Evolutionary conservation across 169 alveolate genomes (phyloP).

Genomic region (Plasmodium falciparum): DNA sequence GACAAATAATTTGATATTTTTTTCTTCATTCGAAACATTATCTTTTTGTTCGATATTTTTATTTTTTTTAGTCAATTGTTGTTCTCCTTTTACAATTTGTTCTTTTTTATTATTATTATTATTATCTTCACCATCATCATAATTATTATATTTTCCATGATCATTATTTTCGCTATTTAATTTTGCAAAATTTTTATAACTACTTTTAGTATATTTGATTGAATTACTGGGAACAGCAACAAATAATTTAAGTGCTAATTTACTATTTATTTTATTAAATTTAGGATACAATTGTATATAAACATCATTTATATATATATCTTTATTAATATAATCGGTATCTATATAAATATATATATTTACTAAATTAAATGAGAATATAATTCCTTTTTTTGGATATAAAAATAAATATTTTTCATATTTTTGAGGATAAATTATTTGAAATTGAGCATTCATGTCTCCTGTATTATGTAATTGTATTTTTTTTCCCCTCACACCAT

Average conservation of each 20-base stretch:
- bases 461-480: constrained; percentile 67
- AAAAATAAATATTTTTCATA: constrained; percentile 42
- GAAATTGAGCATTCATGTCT: constrained; percentile 73
- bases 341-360: constrained; percentile 53
- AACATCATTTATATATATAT: constrained; percentile 53
- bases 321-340: constrained; percentile 33
- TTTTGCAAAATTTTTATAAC: constrained; percentile 4
- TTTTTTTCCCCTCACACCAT: constrained; percentile 38
- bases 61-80: not conserved
- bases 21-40: constrained; percentile 5
- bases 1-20: constrained; percentile 19
- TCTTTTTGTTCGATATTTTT: not conserved
- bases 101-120: not conserved
- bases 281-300: constrained; percentile 52
- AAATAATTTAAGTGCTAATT: constrained; percentile 39
- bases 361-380: constrained; percentile 52
- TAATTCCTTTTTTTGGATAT: constrained; percentile 75
- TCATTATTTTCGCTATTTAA: not conserved
- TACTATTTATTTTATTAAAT: constrained; percentile 64
- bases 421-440: constrained; percentile 30
- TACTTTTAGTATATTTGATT: constrained; percentile 10
- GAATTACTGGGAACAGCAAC: constrained; percentile 19
- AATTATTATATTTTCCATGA: not conserved
- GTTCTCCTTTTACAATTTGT: not conserved
- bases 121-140: not conserved